These are phyloP conservation scores for Fusarium virguliforme DNA, from an alignment of 2,329 filamentous ascomycete genomes.

Conservation along the genomic window DNA sequence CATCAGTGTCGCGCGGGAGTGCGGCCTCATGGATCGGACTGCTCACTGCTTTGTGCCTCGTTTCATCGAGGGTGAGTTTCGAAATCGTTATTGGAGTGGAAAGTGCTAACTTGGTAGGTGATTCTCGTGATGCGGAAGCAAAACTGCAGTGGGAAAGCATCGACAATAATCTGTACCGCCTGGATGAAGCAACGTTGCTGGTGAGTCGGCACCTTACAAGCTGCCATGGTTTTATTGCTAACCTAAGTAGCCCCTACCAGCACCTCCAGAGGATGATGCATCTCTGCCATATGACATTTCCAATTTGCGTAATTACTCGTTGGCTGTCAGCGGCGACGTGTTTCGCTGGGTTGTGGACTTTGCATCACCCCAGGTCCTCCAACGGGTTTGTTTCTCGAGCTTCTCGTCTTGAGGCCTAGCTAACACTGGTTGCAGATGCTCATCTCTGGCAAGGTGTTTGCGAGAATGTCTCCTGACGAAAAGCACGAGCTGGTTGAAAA, in stretches of 20 bases:
- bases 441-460: conserved; percentile 92
- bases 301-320: conserved; percentile 86
- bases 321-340: conserved; percentile 92
- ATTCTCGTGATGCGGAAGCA: conserved; percentile 80
- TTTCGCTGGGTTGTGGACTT: conserved; percentile 98
- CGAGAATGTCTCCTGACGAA: conserved; percentile 98
- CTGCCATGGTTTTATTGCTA: conserved; percentile 12
- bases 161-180: conserved; percentile 83
- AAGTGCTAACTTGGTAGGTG: conserved; percentile 63
- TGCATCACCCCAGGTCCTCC: conserved; percentile 84
- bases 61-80: conserved; percentile 78
- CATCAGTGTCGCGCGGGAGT: conserved; percentile 94
- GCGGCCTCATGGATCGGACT: conserved; percentile 82
- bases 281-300: conserved; percentile 89
- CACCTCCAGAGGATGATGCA: conserved; percentile 80
- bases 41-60: conserved; percentile 95
- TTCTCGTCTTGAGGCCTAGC: background rate
- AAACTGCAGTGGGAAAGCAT: conserved; percentile 92
- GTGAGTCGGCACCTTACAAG: conserved; percentile 56
- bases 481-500: conserved; percentile 99
- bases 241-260: conserved; percentile 74
- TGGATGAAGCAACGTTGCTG: conserved; percentile 84
- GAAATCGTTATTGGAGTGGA: background rate
- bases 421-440: conserved; percentile 76
- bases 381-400: conserved; percentile 66